Evolutionary conservation across 257 asterid genomes (phyloP).

Genomic region (Cruciata laevipes): DNA sequence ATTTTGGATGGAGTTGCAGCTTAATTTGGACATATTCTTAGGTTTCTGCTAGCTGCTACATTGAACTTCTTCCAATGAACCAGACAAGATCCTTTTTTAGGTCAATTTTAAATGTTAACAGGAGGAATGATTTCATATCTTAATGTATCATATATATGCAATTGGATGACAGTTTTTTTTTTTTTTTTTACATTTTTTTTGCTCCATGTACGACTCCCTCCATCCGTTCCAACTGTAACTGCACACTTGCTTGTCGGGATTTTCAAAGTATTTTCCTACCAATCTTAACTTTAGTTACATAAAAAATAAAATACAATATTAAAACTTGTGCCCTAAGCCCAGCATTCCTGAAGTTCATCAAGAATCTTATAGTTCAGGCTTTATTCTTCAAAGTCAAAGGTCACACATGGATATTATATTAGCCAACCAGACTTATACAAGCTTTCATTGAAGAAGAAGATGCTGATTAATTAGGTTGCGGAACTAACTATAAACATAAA

Average conservation of each 20-base stretch:
- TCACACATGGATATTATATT: background rate
- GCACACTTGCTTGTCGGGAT: too few relatives aligned
- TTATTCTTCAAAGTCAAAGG: background rate
- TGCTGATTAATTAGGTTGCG: background rate
- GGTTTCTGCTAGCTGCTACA: background rate
- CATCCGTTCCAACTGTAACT: too few relatives aligned
- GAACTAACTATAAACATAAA: background rate
- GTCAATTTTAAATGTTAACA: background rate
- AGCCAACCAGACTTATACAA: background rate
- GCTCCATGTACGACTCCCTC: background rate
- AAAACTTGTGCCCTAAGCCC: background rate
- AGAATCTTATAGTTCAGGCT: too few relatives aligned
- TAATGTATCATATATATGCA: too few relatives aligned
- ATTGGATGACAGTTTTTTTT: background rate
- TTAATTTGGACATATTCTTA: background rate
- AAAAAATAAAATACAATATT: too few relatives aligned
- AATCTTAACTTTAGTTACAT: too few relatives aligned
- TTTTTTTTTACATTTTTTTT: background rate
- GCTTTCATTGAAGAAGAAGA: background rate
- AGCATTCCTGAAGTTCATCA: too few relatives aligned
- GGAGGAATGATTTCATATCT: background rate
- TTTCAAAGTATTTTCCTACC: too few relatives aligned
- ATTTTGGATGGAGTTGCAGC: slow-evolving; percentile 7
- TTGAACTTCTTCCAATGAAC: background rate
- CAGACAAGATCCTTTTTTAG: background rate